Conservation (phyloP, 2,329 filamentous ascomycete species). For the Colletotrichum filicis region DNA sequence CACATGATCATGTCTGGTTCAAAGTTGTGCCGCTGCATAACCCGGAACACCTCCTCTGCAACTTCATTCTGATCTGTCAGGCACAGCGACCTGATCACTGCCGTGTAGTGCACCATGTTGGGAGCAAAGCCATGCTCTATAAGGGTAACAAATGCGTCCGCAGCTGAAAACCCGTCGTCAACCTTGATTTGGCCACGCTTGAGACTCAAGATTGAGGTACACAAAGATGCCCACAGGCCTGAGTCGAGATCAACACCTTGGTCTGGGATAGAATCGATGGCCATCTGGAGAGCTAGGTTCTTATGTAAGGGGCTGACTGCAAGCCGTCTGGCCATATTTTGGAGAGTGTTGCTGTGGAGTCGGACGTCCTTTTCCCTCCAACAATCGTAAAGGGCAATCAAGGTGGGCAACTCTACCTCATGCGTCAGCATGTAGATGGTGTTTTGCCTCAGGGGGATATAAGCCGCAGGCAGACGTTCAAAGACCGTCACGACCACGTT, state of each 20-base stretch:
- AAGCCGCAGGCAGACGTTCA: constrained; percentile 35
- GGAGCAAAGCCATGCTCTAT: constrained; percentile 70
- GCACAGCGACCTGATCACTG: constrained; percentile 78
- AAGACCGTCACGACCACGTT: constrained; percentile 36
- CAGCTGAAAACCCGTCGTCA: constrained; percentile 52
- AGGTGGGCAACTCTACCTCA: not conserved
- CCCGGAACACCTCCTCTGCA: constrained; percentile 73
- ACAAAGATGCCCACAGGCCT: constrained; percentile 61
- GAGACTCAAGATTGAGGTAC: constrained; percentile 67
- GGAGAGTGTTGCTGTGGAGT: constrained; percentile 55
- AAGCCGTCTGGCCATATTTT: constrained; percentile 60
- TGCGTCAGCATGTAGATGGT: constrained; percentile 42
- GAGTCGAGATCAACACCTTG: constrained; percentile 58
- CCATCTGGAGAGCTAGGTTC: constrained; percentile 54
- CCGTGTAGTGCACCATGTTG: constrained; percentile 72
- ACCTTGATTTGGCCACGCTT: constrained; percentile 40
- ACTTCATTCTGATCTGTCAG: constrained; percentile 70
- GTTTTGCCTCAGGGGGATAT: constrained; percentile 51
- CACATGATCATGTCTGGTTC: constrained; percentile 75
- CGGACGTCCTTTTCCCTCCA: constrained; percentile 43
- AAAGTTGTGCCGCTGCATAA: constrained; percentile 69
- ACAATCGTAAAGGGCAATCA: constrained; percentile 45
- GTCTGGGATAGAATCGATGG: constrained; percentile 46
- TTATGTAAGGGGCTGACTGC: constrained; percentile 53
- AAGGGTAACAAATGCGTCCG: constrained; percentile 65